Base-by-base conservation (phyloP, 176 grass and related monocot species). In the Alloteropsis semialata region DNA sequence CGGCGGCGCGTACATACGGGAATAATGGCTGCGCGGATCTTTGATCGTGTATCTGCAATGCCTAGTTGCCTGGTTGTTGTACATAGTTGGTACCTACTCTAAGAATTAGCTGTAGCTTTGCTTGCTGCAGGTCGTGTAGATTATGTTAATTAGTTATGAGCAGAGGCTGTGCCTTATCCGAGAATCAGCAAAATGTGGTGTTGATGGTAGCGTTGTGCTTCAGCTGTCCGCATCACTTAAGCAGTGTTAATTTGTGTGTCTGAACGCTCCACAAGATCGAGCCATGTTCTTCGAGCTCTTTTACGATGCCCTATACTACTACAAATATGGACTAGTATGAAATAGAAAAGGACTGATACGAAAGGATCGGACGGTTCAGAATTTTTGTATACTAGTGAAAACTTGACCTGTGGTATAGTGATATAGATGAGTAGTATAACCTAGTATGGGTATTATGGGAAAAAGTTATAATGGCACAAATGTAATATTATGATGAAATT, bases 51-150 rank as follows among this genome's bases (percentile, higher is more conserved):
- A 66, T 41, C 19, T 49, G 56, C 32, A 16, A 25, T 77, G 22
- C 48, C 19, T 49, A 58, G 28, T 51, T 61, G n/a, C n/a, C n/a
- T 82, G 61, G 61, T 53, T n/a, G n/a, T 11, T 88, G 73, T 88
- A 70, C 19, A 82, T 69, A 61, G 5, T 34, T 37, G 3, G 59
- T 61, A 42, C 25, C 10, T 51, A 25, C 3, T 41, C 32, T 14
- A n/a, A 24, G 19, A 80, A 44, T 27, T 44, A 30, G 38, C 27
- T 45, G 68, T 29, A 48, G 39, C 1, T 58, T 49, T 59, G 1
- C 18, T 54, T 16, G 38, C 48, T 69, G 30, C 36, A 64, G 44
- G 32, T 28, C 33, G 8, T 60, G 69, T 68, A 68, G 27, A 73
- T 56, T 74, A 42, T 56, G 58, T 27, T 72, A 72, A 69, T 51